Evolutionary conservation across 2,329 filamentous ascomycete species (phyloP).

Genomic region (Fusarium pininemorale): DNA sequence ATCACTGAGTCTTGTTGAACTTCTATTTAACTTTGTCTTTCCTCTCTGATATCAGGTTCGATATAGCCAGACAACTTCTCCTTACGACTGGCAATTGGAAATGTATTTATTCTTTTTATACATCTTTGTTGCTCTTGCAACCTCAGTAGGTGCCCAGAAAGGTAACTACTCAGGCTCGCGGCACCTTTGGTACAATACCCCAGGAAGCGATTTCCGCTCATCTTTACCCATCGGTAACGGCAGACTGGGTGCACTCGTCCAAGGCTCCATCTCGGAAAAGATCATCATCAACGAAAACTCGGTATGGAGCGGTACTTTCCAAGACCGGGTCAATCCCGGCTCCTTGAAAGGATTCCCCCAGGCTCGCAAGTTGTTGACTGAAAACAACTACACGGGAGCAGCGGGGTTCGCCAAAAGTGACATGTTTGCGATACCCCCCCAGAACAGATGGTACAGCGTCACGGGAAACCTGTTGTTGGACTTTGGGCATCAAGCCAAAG

Average conservation of each 20-base stretch:
- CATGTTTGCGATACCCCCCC: background rate
- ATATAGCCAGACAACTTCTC: background rate
- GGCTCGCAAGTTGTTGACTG: background rate
- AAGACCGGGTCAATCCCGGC: background rate
- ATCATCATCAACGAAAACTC: background rate
- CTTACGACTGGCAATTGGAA: background rate
- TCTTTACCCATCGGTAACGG: background rate
- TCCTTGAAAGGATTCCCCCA: background rate
- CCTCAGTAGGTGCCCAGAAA: background rate
- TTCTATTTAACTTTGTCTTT: background rate
- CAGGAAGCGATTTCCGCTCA: background rate
- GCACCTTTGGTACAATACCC: background rate
- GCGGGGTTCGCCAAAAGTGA: background rate
- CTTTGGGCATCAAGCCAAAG: background rate
- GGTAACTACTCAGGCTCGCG: background rate
- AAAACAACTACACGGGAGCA: background rate
- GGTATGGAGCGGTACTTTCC: background rate
- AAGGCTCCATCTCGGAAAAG: background rate
- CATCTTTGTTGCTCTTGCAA: fast-evolving
- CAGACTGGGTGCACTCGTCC: background rate
- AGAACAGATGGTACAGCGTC: background rate
- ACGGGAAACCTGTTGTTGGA: background rate
- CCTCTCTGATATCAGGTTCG: fast-evolving
- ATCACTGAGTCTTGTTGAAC: background rate
- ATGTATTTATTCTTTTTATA: background rate